Conservation (phyloP, 306 rosid genomes). For the Malus domestica region DNA sequence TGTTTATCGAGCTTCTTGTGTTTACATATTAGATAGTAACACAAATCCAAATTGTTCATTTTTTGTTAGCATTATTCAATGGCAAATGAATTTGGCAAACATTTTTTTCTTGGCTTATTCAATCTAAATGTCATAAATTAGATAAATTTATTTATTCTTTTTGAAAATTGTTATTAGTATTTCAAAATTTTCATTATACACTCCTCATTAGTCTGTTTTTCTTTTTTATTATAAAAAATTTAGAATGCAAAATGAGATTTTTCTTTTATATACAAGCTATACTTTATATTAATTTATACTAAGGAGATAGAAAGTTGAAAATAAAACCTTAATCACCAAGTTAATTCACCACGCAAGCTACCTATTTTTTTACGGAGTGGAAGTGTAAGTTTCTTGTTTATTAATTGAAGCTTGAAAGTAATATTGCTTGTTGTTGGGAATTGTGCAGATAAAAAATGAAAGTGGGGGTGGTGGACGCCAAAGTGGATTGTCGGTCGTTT, state of each 20-base stretch:
- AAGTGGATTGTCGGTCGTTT: conserved; percentile 44
- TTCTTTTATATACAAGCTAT: not conserved
- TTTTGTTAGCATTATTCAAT: no score
- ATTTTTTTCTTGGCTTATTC: no score
- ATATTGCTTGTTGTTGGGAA: not conserved
- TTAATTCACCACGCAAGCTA: no score
- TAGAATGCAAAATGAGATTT: accelerated
- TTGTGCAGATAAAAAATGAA: conserved; percentile 40
- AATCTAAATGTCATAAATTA: no score
- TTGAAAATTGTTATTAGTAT: accelerated
- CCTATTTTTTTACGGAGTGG: not conserved
- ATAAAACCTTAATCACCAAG: no score
- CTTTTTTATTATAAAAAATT: no score
- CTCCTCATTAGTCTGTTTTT: accelerated
- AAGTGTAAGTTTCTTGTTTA: not conserved
- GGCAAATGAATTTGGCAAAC: not conserved
- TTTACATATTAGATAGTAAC: no score
- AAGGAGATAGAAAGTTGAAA: no score
- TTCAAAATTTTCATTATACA: accelerated
- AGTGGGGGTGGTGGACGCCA: conserved; percentile 37
- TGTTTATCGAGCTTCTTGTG: no score
- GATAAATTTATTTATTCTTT: no score
- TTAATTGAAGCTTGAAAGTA: not conserved
- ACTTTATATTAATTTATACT: no score
- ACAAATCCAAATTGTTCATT: no score